Evolutionary conservation across 805 yeast species (phyloP).

Genomic region (Cyberlindnera samutprakarnensis): DNA sequence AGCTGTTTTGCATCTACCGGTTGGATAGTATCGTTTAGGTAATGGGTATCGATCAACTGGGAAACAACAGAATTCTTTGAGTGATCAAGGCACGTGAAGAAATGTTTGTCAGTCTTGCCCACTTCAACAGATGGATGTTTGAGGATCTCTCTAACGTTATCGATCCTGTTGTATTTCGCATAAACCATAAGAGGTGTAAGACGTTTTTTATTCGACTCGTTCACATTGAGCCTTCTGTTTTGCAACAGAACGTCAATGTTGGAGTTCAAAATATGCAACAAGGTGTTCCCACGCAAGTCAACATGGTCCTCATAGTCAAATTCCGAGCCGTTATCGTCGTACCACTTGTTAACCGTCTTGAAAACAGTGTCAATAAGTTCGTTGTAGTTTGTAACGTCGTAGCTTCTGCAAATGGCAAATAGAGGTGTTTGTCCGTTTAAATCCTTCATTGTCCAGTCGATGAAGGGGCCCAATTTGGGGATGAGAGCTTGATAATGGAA

Average conservation of each 20-base stretch:
- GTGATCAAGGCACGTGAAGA: constrained; percentile 37
- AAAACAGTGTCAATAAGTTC: constrained; percentile 40
- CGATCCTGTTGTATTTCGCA: constrained; percentile 59
- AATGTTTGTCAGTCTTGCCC: constrained; percentile 20
- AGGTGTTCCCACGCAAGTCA: constrained; percentile 66
- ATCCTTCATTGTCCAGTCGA: constrained; percentile 70
- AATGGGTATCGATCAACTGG: constrained; percentile 25
- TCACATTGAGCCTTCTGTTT: constrained; percentile 38
- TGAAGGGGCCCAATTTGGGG: constrained; percentile 41
- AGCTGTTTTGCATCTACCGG: constrained; percentile 18
- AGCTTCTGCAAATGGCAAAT: constrained; percentile 66
- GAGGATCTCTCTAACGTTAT: constrained; percentile 47
- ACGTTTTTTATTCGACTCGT: constrained; percentile 49
- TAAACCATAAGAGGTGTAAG: constrained; percentile 68
- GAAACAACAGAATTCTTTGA: constrained; percentile 32
- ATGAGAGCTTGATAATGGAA: constrained; percentile 50
- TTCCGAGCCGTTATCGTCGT: constrained; percentile 18
- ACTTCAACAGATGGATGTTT: constrained; percentile 42
- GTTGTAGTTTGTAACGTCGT: constrained; percentile 65
- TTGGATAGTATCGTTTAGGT: constrained; percentile 17
- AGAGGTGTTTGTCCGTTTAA: constrained; percentile 68
- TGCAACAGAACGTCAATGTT: constrained; percentile 35
- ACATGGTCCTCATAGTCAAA: constrained; percentile 54
- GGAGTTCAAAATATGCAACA: constrained; percentile 62
- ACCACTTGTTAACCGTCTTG: constrained; percentile 36